Conservation (phyloP, 148 eudicot species). For the Cornus florida region DNA sequence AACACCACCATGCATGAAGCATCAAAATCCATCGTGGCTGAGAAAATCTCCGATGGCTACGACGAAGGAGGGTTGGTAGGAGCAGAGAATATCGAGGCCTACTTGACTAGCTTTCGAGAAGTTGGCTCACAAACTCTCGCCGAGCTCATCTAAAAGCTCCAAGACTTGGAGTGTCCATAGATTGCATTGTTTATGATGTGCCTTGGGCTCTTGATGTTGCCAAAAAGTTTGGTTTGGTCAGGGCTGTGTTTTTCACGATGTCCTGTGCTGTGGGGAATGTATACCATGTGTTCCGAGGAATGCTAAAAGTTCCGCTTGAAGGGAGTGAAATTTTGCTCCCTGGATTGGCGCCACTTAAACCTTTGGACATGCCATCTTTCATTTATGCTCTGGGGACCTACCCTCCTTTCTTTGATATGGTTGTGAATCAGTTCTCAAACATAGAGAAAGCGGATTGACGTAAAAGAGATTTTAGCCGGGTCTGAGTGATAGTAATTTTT, state of each 20-base stretch:
- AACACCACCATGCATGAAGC: conserved; percentile 23
- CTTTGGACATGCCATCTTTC: not conserved
- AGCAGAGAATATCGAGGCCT: not conserved
- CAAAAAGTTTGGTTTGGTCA: not conserved
- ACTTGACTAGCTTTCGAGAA: not conserved
- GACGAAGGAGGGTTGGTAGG: not conserved
- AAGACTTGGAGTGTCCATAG: not conserved
- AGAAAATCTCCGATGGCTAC: not conserved
- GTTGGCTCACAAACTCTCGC: not conserved
- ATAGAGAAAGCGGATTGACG: not conserved
- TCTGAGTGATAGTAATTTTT: no score
- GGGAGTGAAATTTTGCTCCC: not conserved
- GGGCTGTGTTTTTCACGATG: not conserved
- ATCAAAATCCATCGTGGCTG: not conserved
- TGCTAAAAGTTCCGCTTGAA: not conserved
- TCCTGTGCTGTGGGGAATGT: not conserved
- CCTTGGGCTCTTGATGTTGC: conserved; percentile 4
- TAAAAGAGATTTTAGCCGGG: no score
- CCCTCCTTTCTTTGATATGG: not conserved
- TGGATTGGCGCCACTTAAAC: not conserved
- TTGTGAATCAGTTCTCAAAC: not conserved
- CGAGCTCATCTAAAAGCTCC: not conserved
- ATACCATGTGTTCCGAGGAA: not conserved
- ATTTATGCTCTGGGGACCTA: conserved; percentile 4
- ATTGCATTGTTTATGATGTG: not conserved